Base-by-base conservation (phyloP, 495 filamentous ascomycete genomes). In the Platismatia glauca region DNA sequence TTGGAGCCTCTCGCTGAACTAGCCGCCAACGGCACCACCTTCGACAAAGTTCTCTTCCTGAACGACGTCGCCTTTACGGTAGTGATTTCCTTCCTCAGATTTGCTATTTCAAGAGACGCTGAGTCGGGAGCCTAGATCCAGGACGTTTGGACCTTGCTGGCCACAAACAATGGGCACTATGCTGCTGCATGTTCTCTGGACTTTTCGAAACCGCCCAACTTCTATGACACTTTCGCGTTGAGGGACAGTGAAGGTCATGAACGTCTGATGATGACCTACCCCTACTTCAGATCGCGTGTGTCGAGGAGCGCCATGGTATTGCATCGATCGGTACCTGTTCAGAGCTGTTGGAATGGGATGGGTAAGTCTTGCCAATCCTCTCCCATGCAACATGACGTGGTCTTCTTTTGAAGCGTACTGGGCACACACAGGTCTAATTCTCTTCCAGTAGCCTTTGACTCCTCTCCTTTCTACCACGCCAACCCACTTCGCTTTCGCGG, bases 321-420 rank as follows among this genome's bases (percentile, higher is more conserved):
- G 8, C 76, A 81, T 64, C 63, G 72, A 9, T 83, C 88, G 0
- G 79, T 91, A 8, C 86, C 84, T 4, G 89, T 94, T 0, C 73
- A 71, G 31, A 88, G 85, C 59, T 95, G 90, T 72, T 95, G 90
- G 90, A 94, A 93, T 59, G 89, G 90, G 50, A 87, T 92, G 78
- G 58, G 58, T 60, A 60, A 60, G 58, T 35, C 0, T 22, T 33
- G 6, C n/a, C 43, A 50, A n/a, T n/a, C n/a, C n/a, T n/a, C n/a
- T n/a, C n/a, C 7, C 24, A 31, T 27, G 22, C 58, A 46, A 34
- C n/a, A n/a, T n/a, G n/a, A n/a, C n/a, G n/a, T n/a, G n/a, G n/a
- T n/a, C n/a, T n/a, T n/a, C n/a, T n/a, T n/a, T n/a, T n/a, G n/a
- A n/a, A n/a, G n/a, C n/a, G n/a, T n/a, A n/a, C n/a, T n/a, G n/a